These are phyloP conservation scores for Begonia masoniana DNA, from an alignment of 306 rosid species.

Conservation along the genomic window DNA sequence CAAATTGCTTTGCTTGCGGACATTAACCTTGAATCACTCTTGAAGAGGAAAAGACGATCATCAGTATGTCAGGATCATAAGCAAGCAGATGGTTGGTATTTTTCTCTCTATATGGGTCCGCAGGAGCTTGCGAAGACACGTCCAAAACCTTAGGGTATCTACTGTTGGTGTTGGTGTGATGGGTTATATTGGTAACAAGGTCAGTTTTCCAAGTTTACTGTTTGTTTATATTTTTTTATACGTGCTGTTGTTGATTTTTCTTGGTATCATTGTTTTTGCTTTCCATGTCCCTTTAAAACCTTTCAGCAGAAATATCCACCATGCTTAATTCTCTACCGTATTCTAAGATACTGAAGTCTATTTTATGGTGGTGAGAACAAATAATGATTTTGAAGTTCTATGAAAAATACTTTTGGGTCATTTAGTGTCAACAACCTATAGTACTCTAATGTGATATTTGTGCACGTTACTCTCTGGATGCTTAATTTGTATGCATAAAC, in stretches of 20 bases:
- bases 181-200: constrained; percentile 99
- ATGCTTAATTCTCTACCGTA: too few relatives aligned
- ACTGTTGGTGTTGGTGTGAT: constrained; percentile 95
- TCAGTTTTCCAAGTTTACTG: constrained; percentile 12
- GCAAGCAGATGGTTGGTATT: constrained; percentile 95
- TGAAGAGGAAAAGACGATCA: constrained; percentile 66
- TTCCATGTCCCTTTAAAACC: constrained; percentile 7
- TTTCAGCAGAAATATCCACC: too few relatives aligned
- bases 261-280: neutral
- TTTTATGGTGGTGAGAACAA: too few relatives aligned
- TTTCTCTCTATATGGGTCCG: constrained; percentile 88
- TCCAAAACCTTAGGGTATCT: constrained; percentile 78
- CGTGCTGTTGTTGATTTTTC: neutral
- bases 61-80: constrained; percentile 70
- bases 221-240: neutral
- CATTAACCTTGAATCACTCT: constrained; percentile 65
- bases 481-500: too few relatives aligned
- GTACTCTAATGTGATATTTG: too few relatives aligned
- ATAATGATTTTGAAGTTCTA: too few relatives aligned
- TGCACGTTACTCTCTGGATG: too few relatives aligned
- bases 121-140: constrained; percentile 68
- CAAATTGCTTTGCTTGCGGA: constrained; percentile 45
- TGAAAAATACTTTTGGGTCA: too few relatives aligned
- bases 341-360: too few relatives aligned
- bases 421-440: too few relatives aligned